Percentiles rank a stretch among this genome's conserved stretches.
These are phyloP conservation scores for Nakazawaea sp. DNA, from an alignment of 805 yeast genomes.

Conservation along the genomic window DNA sequence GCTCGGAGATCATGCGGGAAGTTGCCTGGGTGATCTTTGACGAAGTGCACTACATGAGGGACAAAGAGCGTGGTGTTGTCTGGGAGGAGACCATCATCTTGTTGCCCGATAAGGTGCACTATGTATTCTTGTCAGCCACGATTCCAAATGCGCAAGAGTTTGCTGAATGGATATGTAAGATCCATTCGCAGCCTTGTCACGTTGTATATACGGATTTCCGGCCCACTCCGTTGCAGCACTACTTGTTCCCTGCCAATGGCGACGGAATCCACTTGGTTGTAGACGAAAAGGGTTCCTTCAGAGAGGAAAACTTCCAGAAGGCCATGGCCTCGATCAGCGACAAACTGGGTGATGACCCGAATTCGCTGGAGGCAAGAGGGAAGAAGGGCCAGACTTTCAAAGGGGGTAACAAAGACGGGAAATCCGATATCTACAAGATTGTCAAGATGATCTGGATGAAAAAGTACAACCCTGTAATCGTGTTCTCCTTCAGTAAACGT, in stretches of 20 bases:
- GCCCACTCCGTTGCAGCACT: constrained; percentile 98
- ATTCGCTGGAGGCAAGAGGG: constrained; percentile 51
- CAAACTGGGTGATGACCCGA: constrained; percentile 78
- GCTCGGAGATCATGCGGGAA: constrained; percentile 97
- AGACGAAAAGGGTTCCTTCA: constrained; percentile 91
- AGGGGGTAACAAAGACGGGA: constrained; percentile 74
- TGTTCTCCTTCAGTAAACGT: constrained; percentile 94
- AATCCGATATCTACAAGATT: constrained; percentile 89
- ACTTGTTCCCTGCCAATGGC: constrained; percentile 96
- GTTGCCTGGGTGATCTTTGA: constrained; percentile 98
- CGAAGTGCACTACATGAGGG: constrained; percentile 98
- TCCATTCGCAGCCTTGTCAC: constrained; percentile 94
- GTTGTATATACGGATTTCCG: constrained; percentile 98
- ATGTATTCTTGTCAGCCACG: constrained; percentile 91
- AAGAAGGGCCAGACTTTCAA: constrained; percentile 77
- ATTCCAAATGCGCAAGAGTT: constrained; percentile 98
- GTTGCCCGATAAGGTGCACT: constrained; percentile 92
- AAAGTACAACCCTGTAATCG: constrained; percentile 95
- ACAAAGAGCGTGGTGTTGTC: constrained; percentile 95
- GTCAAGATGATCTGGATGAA: constrained; percentile 98
- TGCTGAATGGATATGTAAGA: constrained; percentile 97
- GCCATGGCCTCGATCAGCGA: constrained; percentile 94
- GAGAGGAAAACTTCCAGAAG: constrained; percentile 97
- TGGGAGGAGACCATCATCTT: constrained; percentile 99
- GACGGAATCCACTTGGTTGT: constrained; percentile 97